phyloP scores from a whole-genome alignment of 2,329 filamentous ascomycete species.

The Raffaelea albimanens region DNA sequence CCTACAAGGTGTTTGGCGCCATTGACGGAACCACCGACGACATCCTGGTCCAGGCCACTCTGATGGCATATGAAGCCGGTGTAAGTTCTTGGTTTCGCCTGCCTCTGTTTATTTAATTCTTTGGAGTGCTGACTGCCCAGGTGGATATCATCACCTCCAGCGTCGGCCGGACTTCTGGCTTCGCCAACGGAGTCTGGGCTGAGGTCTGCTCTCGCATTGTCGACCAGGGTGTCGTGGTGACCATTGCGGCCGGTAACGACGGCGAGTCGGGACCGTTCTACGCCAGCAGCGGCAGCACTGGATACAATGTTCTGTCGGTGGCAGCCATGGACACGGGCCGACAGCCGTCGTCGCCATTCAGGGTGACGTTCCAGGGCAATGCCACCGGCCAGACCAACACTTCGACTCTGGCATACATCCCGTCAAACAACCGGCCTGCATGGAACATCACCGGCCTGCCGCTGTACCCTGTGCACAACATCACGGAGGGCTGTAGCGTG shows the following conservation, averaged over 20 bases:
- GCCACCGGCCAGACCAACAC: conserved; percentile 2
- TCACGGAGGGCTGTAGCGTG: no score
- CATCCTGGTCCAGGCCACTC: conserved; percentile 23
- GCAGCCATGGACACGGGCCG: conserved; percentile 28
- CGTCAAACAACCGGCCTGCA: neutral
- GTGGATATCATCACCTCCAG: neutral
- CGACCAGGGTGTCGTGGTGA: conserved; percentile 27
- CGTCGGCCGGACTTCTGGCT: conserved; percentile 19
- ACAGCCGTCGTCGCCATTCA: no score
- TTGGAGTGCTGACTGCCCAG: no score
- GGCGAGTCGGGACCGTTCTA: conserved; percentile 17
- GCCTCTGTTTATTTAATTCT: neutral
- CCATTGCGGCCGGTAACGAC: conserved; percentile 30
- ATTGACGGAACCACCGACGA: conserved; percentile 14
- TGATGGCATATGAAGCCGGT: conserved; percentile 22
- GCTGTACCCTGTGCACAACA: no score
- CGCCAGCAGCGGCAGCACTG: conserved; percentile 27
- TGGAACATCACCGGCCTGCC: conserved; percentile 11
- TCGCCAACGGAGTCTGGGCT: conserved; percentile 26
- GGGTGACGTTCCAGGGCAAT: no score
- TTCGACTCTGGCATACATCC: conserved; percentile 6
- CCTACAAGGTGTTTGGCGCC: conserved; percentile 15
- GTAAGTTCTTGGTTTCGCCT: conserved; percentile 21
- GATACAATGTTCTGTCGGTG: conserved; percentile 30
- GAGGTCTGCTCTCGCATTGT: conserved; percentile 17